A percentile compares a stretch with the other conserved stretches of the same genome.
Evolutionary conservation across 441 rosid genomes (phyloP).

Genomic region (Cnidoscolus chayamansa): DNA sequence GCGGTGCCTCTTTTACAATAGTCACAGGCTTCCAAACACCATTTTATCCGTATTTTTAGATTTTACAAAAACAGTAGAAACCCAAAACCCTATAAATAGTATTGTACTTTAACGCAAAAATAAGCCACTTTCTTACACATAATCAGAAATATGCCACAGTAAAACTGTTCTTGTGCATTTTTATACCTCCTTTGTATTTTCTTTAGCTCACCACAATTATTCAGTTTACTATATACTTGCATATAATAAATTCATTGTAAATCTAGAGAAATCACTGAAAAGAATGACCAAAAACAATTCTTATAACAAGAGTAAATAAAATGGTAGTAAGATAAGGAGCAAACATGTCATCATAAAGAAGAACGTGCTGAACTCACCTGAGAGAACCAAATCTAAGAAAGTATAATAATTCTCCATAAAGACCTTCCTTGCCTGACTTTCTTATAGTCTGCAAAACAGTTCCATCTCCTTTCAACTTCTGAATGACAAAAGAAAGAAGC

Average conservation of each 20-base stretch:
- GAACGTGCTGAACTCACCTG: constrained; percentile 29
- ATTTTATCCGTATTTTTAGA: no score
- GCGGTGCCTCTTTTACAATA: no score
- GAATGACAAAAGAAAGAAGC: constrained; percentile 49
- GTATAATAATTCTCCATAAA: constrained; percentile 73
- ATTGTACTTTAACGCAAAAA: not conserved
- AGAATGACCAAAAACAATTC: not conserved
- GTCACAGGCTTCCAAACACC: no score
- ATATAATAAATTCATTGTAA: not conserved
- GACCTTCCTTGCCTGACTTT: constrained; percentile 77
- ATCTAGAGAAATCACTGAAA: not conserved
- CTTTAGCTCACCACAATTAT: not conserved
- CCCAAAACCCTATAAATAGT: not conserved
- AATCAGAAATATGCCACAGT: not conserved
- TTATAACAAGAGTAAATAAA: not conserved
- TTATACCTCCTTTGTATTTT: not conserved
- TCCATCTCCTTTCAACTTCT: constrained; percentile 66
- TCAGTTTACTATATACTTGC: not conserved
- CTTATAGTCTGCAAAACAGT: constrained; percentile 50
- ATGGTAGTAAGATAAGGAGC: constrained; percentile 5
- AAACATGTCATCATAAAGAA: not conserved
- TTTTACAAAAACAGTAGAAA: not conserved
- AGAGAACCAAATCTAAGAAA: constrained; percentile 60
- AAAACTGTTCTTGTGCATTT: not conserved
- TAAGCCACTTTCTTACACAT: not conserved